Base-by-base conservation (phyloP, 129 eudicot genomes). In the Sambucus nigra region DNA sequence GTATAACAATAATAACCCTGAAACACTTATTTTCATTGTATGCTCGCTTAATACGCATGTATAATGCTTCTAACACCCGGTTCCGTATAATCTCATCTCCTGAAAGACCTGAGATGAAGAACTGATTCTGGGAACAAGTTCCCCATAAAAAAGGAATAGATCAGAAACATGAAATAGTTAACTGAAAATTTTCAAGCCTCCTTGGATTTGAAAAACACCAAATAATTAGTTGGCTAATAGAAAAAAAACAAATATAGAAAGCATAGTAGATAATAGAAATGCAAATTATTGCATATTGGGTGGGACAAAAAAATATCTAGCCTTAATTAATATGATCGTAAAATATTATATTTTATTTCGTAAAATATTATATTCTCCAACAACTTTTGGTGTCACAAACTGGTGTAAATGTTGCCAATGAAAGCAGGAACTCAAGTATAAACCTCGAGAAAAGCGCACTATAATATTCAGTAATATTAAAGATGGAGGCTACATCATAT, bases 101-200 rank as follows among this genome's bases (percentile, higher is more conserved):
- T 55, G 83, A 66, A 47, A 91, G 95, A 68, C 98, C 98, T 35
- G 98, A 91, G 63, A 91, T 91, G 80, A 91, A 91, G 70, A 91
- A 91, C 42, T 91, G 98, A 71, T 91, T 91, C 98, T 91, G 86
- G 49, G 64, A 51, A 73, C 68, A 69, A 67, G 52, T 49, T 57
- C 21, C 38, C 49, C 41, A 60, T 70, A 35, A 51, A 21, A 59
- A 48, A 48, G 18, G 16, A 47, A 61, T 45, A 51, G 4, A 47
- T 80, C 48, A 65, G 62, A 25, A 40, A 54, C 35, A 67, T 16
- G 8, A 29, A 68, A 31, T n/a, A n/a, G n/a, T n/a, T n/a, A n/a
- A n/a, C n/a, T n/a, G n/a, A n/a, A 47, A 25, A 2, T 16, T 35
- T 35, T 11, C 6, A 51, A 51, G 57, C 4, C 11, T 51, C 15